Evolutionary conservation across 805 yeast species (phyloP).

Genomic region (Zygotorulaspora sp.): DNA sequence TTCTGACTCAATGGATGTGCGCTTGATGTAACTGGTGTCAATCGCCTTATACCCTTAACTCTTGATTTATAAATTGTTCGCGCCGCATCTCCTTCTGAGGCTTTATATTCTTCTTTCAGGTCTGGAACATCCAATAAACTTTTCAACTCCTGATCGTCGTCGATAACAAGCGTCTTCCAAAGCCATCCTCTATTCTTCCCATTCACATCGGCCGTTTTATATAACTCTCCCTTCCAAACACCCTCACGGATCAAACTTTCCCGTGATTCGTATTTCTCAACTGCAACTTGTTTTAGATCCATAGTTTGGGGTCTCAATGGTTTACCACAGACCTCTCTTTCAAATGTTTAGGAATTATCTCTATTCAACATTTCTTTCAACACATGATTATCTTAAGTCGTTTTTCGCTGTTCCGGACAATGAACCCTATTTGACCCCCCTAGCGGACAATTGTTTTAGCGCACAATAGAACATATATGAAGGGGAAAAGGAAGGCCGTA

Average conservation of each 20-base stretch:
- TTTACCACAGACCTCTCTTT: too few species aligned
- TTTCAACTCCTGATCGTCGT: conserved; percentile 10
- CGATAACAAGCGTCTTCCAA: conserved; percentile 29
- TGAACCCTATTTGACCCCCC: too few species aligned
- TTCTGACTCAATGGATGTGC: conserved; percentile 13
- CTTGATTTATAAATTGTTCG: neutral
- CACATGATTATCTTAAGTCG: too few species aligned
- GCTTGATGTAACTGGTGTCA: conserved; percentile 21
- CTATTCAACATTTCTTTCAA: too few species aligned
- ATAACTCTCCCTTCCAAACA: conserved; percentile 31
- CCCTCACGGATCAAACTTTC: conserved; percentile 29
- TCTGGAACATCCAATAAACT: conserved; percentile 18
- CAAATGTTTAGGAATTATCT: too few species aligned
- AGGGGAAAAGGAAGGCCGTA: conserved; percentile 1
- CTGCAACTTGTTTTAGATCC: conserved; percentile 16
- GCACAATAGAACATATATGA: neutral
- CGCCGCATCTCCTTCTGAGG: conserved; percentile 7
- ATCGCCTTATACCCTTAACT: conserved; percentile 20
- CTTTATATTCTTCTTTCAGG: conserved; percentile 10
- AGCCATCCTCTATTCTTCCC: conserved; percentile 30
- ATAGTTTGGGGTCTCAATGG: too few species aligned
- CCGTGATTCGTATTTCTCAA: conserved; percentile 24
- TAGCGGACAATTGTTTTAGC: conserved; percentile 1
- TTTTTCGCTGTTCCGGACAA: too few species aligned
- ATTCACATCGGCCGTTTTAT: conserved; percentile 11